These are phyloP conservation scores for Saccharomyces pastorianus DNA, from an alignment of 1,139 yeast species.

Conservation along the genomic window DNA sequence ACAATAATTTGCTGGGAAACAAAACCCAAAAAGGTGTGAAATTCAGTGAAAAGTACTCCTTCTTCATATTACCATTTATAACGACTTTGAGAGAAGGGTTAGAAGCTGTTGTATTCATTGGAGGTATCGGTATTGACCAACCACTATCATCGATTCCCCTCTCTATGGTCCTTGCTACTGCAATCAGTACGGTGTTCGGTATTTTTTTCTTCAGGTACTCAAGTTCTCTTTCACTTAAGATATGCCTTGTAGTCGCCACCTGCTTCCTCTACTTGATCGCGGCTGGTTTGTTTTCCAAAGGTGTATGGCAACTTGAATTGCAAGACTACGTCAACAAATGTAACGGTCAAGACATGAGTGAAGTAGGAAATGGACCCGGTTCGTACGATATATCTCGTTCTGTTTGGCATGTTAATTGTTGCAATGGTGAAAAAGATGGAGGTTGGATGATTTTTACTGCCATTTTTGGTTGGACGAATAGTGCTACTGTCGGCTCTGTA, in stretches of 20 bases:
- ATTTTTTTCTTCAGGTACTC: constrained; percentile 67
- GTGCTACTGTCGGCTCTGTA: constrained; percentile 93
- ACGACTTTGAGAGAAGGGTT: constrained; percentile 85
- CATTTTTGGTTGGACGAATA: constrained; percentile 88
- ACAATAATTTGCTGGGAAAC: constrained; percentile 14
- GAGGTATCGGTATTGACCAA: constrained; percentile 73
- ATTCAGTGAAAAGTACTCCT: constrained; percentile 56
- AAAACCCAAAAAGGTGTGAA: constrained; percentile 24
- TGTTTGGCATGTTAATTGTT: constrained; percentile 96
- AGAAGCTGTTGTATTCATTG: constrained; percentile 86
- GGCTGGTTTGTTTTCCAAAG: constrained; percentile 83
- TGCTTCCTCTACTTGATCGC: constrained; percentile 80
- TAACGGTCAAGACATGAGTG: constrained; percentile 82
- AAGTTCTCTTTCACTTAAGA: constrained; percentile 64
- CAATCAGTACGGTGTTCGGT: constrained; percentile 64
- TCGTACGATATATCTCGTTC: constrained; percentile 73
- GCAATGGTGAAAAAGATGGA: constrained; percentile 83
- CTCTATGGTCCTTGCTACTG: constrained; percentile 66
- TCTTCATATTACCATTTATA: constrained; percentile 73
- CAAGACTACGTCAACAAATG: constrained; percentile 56
- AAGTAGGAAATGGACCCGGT: constrained; percentile 89
- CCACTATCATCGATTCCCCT: constrained; percentile 77
- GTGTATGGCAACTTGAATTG: constrained; percentile 82
- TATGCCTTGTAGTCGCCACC: constrained; percentile 75
- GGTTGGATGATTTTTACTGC: constrained; percentile 95